Base-by-base conservation (phyloP, 2,329 filamentous ascomycete genomes). In the Scedosporium boydii region DNA sequence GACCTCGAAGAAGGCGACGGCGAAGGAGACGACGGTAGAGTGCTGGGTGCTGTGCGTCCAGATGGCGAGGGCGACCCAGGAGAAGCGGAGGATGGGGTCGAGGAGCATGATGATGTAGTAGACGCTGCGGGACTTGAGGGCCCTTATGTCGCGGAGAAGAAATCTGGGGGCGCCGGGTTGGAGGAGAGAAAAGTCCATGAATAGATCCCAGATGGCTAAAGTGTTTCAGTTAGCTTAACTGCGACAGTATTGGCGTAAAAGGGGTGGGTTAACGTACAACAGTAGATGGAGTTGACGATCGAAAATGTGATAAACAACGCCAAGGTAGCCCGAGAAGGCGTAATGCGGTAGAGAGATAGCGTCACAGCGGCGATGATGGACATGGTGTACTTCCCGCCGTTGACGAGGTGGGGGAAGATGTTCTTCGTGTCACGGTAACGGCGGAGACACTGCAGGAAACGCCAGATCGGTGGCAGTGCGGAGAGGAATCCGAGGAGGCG, bases 121-220 rank as follows among this genome's bases (percentile, higher is more conserved):
- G 51, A 87, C 79, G 88, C 90, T 95, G 3, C 83, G 80, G 12
- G 81, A 80, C 70, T 93, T 93, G 69, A 95, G 89, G 0, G 88
- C 92, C 0, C 95, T 81, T 7, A 90, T 87, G 63, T 93, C 85
- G 6, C 95, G 88, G 10, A 97, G 82, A 58, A 87, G 80, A 1
- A 78, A 82, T 66, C 89, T 79, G 10, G 84, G 82, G 0, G 90
- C 84, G 62, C 87, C 85, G 0, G 88, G 82, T 68, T 97, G 92
- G 3, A 93, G 82, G n/a, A 97, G 80, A 63, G 89, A 95, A 82
- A 95, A 98, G 73, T 99, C 95, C 90, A 98, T 97, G 66, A 91
- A 86, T 1, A 99, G 77, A 71, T 99, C 95, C 95, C 95, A 99
- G 51, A 96, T 82, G 9, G 87, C 85, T 87, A 62, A 4, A 3